Base-by-base conservation (phyloP, 2,329 filamentous ascomycete genomes). In the Beauveria varroae region DNA sequence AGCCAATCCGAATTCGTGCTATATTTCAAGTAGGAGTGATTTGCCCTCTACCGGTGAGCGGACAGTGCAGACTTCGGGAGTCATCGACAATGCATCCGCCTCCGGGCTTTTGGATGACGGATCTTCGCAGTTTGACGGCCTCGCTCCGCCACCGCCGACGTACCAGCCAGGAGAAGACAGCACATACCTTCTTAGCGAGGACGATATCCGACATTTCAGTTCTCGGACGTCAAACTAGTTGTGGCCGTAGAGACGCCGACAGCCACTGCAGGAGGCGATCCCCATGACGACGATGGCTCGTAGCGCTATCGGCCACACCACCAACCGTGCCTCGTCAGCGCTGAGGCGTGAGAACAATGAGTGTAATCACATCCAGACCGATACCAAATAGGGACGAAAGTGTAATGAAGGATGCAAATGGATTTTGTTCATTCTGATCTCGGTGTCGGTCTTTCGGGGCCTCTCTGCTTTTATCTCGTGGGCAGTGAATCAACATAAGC, bases 271-370 rank as follows among this genome's bases (percentile, higher is more conserved):
- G 9, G 51, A 54, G 16, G 3, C 41, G 22, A 60, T 60, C 16
- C 58, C 58, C 8, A 60, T 60, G 58, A 60, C 58, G 10, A 54
- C 58, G 16, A 54, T 55, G 28, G 30, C 41, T 14, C 50, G 54
- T 9, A 60, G 47, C n/a, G 50, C 58, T 9, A 22, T 55, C 12
- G 58, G 58, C 10, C 50, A 49, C 37, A 51, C 55, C 22, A 51
- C 58, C 30, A 20, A 47, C 24, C 43, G 12, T 37, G 34, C 12
- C 34, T 14, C 34, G 34, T 37, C 34, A 12, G 34, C 34, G 51
- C 30, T 54, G 14, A 28, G 40, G 24, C 41, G 43, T 22, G 28
- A n/a, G 18, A 54, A 60, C 50, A 60, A 60, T 26, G 50, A 55
- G 58, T 60, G 54, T 16, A 22, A 55, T 18, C 41, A 20, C 14